phyloP scores from a whole-genome alignment of 495 filamentous ascomycete species.

The Aspergillus hancockii region DNA sequence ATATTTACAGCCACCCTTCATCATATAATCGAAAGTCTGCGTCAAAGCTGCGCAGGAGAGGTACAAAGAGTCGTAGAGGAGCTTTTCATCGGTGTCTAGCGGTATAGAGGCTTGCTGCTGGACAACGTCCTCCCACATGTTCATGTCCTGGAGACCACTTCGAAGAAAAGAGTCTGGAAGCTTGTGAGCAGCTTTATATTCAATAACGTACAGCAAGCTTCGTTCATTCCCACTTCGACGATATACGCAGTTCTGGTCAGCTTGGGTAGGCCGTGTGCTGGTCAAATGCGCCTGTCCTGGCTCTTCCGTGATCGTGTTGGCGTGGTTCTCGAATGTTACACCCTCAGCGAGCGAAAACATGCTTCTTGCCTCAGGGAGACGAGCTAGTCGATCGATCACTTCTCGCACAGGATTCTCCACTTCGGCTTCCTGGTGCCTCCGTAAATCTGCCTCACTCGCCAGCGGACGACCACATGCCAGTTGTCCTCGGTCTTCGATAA shows the following conservation, averaged over 20 bases:
- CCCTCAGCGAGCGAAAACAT: constrained; percentile 3
- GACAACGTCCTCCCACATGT: constrained; percentile 8
- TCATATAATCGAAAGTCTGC: constrained; percentile 11
- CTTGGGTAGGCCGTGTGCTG: neutral
- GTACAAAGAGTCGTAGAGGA: neutral
- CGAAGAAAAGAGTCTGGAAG: constrained; percentile 4
- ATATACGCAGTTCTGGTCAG: constrained; percentile 10
- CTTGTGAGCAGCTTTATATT: constrained; percentile 9
- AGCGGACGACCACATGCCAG: neutral
- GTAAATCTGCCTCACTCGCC: constrained; percentile 3
- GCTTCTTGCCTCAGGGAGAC: neutral
- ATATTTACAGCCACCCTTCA: neutral
- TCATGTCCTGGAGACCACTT: constrained; percentile 2
- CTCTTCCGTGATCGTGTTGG: constrained; percentile 6
- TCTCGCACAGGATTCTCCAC: constrained; percentile 12
- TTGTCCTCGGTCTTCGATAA: constrained; percentile 8
- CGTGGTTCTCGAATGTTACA: constrained; percentile 1
- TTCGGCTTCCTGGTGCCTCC: constrained; percentile 4
- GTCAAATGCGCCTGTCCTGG: neutral
- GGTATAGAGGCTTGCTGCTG: neutral
- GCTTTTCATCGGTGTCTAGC: constrained; percentile 2
- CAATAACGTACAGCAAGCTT: constrained; percentile 8
- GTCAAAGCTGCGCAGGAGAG: constrained; percentile 5
- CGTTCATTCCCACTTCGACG: neutral
- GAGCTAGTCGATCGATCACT: neutral